phyloP scores from a whole-genome alignment of 1,284 basidiomycete species.

The Ceratobasidium sp. region DNA sequence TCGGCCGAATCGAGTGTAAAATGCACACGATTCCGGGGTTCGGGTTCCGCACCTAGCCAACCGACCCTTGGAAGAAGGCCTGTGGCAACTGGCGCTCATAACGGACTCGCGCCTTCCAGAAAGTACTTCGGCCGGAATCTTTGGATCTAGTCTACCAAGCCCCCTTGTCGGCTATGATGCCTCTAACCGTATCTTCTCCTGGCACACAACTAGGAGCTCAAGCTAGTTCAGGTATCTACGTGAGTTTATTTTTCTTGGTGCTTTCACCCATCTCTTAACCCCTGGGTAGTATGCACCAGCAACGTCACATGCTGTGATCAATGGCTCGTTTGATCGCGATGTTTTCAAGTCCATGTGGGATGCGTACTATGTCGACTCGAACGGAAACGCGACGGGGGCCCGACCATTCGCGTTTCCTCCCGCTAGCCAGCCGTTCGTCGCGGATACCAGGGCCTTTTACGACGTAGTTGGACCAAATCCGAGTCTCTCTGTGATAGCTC shows the following conservation, averaged over 20 bases:
- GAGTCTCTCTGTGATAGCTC: conserved; percentile 20
- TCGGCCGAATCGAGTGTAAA: no score
- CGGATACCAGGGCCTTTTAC: conserved; percentile 23
- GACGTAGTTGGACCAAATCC: conserved; percentile 21
- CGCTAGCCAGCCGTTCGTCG: conserved; percentile 23
- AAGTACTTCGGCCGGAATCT: no score
- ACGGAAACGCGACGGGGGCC: conserved; percentile 7
- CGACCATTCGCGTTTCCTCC: conserved; percentile 32
- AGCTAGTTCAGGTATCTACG: conserved; percentile 4
- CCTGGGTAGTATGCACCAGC: conserved; percentile 13
- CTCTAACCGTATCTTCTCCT: background rate
- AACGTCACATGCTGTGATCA: conserved; percentile 34
- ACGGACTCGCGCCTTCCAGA: no score
- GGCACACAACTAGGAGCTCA: background rate
- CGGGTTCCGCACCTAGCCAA: no score
- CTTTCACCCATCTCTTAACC: background rate
- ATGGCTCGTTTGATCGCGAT: conserved; percentile 40
- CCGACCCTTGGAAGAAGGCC: no score
- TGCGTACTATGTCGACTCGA: conserved; percentile 31
- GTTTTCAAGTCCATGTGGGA: conserved; percentile 35
- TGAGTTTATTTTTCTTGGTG: background rate
- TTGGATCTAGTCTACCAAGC: background rate
- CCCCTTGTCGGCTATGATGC: background rate
- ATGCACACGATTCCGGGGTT: no score
- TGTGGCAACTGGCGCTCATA: no score